Base-by-base conservation (phyloP, 164 flowering plant species). In the Dillenia suffruticosa region DNA sequence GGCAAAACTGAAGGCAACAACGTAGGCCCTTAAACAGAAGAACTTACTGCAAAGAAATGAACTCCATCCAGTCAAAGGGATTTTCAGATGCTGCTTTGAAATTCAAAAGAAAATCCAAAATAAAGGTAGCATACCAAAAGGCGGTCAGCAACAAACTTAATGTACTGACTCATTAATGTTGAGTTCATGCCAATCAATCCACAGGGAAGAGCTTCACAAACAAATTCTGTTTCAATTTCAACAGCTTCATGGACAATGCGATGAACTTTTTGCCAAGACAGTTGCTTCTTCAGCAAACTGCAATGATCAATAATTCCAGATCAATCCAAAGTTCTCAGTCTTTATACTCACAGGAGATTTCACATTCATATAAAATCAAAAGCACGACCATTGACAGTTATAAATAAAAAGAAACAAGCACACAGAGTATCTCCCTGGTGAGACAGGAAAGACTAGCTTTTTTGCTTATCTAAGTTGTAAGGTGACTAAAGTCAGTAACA, bases 1-100 rank as follows among this genome's bases (percentile, higher is more conserved):
- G 40, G 40, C 40, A 32, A 32, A 32, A 32, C 6, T 32, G 6
- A 32, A 32, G 6, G 7, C 40, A 32, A 32, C 6, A 32, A 32
- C 40, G 6, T 32, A 32, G 40, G 40, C 40, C 40, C 40, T 32
- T 32, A 32, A 32, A 32, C 40, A 32, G 40, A 24, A 63, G 67
- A 55, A 84, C 90, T 84, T 63, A 85, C 96, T 85, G 90, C 70
- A 90, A 75, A 1, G 92, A 86, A 56, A 90, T 90, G 54, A 88
- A 82, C 65, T 90, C 97, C 97, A 90, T 90, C 97, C 97, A 90
- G 49, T 88, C 97, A 76, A 90, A 90, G 11, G 97, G 97, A 65
- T 90, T 90, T 65, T 80, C 84, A 19, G 11, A 49, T 57, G 32
- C 17, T 32, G 6, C n/a, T 12, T 53, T 9, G 13, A 51, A 50